Evolutionary conservation across 495 filamentous ascomycete genomes (phyloP).

Genomic region (Xylaria nigripes): DNA sequence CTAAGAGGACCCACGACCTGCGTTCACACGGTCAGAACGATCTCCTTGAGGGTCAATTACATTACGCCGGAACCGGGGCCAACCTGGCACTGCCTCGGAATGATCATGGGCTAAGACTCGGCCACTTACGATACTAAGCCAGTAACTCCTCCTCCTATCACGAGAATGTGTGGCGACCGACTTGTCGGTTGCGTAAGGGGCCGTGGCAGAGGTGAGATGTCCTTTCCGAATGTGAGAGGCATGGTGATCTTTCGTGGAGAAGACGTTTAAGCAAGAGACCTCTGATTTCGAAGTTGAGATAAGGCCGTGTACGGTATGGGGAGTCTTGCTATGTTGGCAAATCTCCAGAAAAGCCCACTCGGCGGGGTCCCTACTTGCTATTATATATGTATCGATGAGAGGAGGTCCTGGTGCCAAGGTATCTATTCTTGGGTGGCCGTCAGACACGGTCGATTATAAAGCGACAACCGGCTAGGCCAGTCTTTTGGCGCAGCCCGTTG

Average conservation of each 20-base stretch:
- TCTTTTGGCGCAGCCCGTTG: no score
- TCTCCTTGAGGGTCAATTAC: not conserved
- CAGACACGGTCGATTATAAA: no score
- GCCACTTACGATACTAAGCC: slow-evolving; percentile 31
- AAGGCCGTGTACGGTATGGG: not conserved
- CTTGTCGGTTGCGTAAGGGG: slow-evolving; percentile 19
- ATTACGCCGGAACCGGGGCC: not conserved
- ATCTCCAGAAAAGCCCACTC: not conserved
- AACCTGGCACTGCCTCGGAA: not conserved
- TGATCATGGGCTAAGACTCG: not conserved
- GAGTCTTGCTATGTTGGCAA: not conserved
- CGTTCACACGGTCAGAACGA: slow-evolving; percentile 7
- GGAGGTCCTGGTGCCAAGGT: not conserved
- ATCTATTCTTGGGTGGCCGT: not conserved
- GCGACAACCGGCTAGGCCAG: no score
- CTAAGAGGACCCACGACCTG: slow-evolving; percentile 40
- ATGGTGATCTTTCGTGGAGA: slow-evolving; percentile 12
- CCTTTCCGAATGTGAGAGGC: slow-evolving; percentile 25
- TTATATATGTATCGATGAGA: not conserved
- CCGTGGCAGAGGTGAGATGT: slow-evolving; percentile 22
- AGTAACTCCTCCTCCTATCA: slow-evolving; percentile 41
- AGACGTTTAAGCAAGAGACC: not conserved
- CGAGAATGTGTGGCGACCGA: slow-evolving; percentile 29
- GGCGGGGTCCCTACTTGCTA: not conserved
- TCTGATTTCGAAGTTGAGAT: not conserved